Percentiles rank a stretch among this genome's conserved stretches.
Conservation (phyloP, 495 filamentous ascomycete genomes). For the Aspergillus sclerotiicarbonarius region DNA sequence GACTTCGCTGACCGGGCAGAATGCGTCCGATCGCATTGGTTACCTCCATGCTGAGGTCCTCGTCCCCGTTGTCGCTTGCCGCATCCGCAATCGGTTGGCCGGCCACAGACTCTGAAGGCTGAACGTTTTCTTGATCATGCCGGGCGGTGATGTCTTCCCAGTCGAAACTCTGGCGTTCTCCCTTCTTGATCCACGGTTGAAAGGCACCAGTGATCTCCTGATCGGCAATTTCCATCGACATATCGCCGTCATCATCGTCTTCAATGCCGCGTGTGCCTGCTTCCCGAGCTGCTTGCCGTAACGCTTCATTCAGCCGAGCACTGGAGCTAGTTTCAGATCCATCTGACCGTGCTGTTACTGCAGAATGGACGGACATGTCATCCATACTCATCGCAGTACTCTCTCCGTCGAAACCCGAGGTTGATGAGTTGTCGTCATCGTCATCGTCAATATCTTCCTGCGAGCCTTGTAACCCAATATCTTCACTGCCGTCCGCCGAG, state of each 20-base stretch:
- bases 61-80: conserved; percentile 41
- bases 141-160: conserved; percentile 49
- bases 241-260: conserved; percentile 57
- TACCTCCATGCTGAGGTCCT: conserved; percentile 83
- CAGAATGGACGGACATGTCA: conserved; percentile 67
- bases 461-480: conserved; percentile 42
- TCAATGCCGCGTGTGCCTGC: conserved; percentile 66
- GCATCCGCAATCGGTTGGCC: conserved; percentile 19
- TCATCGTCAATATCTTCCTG: conserved; percentile 56
- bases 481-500: conserved; percentile 59
- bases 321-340: conserved; percentile 62
- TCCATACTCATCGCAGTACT: conserved; percentile 74
- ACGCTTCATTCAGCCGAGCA: conserved; percentile 67
- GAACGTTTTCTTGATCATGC: conserved; percentile 62
- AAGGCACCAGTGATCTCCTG: conserved; percentile 78
- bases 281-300: conserved; percentile 71
- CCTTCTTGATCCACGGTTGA: conserved; percentile 63
- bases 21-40: conserved; percentile 83
- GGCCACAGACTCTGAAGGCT: conserved; percentile 44
- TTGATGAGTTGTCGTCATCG: conserved; percentile 49
- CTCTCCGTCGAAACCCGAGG: conserved; percentile 62
- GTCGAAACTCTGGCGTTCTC: conserved; percentile 43
- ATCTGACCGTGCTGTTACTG: conserved; percentile 53
- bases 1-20: conserved; percentile 46
- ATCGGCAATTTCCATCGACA: conserved; percentile 72